Evolutionary conservation across 306 rosid species (phyloP).

Genomic region (Phaseolus lunatus): DNA sequence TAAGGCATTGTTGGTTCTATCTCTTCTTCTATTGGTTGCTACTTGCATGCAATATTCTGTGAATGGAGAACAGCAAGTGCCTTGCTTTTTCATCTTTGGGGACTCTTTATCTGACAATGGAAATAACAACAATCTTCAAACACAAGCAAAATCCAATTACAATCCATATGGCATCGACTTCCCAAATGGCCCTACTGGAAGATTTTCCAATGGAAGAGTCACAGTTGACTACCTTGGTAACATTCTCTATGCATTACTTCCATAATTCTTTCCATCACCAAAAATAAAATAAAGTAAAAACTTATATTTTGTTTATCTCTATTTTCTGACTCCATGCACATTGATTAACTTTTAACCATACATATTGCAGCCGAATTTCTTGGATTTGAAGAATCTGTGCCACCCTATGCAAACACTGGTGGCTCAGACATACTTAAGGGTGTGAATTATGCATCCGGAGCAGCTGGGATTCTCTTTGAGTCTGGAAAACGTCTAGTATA

Average conservation of each 20-base stretch:
- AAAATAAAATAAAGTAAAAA: too few relatives aligned
- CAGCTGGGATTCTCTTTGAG: constrained; percentile 25
- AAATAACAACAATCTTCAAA: constrained; percentile 52
- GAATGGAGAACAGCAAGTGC: constrained; percentile 39
- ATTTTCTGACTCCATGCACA: neutral
- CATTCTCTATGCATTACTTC: too few relatives aligned
- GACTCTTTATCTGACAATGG: constrained; percentile 66
- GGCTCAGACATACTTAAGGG: constrained; percentile 50
- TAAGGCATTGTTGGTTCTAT: neutral
- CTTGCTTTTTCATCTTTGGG: constrained; percentile 61
- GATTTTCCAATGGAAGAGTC: constrained; percentile 59
- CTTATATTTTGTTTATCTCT: too few relatives aligned
- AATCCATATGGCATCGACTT: constrained; percentile 65
- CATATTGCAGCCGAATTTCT: constrained; percentile 34
- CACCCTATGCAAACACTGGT: constrained; percentile 38
- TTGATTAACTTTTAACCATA: neutral
- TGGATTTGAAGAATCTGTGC: constrained; percentile 32
- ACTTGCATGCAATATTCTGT: neutral
- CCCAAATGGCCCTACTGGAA: constrained; percentile 53
- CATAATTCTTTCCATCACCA: neutral
- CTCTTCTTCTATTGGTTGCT: constrained; percentile 24
- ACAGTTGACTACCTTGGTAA: constrained; percentile 15
- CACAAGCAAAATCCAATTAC: constrained; percentile 37
- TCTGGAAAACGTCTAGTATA: neutral
- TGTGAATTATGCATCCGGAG: constrained; percentile 52